Percentiles rank a stretch among this genome's conserved stretches.
Conservation (phyloP, 768 basidiomycete species). For the Strobilomyces echinocephalus region DNA sequence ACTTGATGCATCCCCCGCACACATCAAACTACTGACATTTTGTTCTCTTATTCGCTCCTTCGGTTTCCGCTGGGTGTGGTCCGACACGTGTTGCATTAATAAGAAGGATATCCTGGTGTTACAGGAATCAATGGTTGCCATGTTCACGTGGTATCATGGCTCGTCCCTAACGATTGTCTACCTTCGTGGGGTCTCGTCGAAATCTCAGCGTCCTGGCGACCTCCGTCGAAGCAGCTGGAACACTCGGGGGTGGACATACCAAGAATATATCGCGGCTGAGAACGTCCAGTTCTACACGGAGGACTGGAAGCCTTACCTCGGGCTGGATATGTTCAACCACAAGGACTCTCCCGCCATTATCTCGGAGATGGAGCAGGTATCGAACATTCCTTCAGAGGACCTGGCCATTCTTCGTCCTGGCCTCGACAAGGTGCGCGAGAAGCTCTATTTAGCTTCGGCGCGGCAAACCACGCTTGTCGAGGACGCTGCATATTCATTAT, state of each 20-base stretch:
- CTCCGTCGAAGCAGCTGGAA: constrained; percentile 13
- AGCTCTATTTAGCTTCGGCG: constrained; percentile 11
- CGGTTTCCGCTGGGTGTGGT: constrained; percentile 15
- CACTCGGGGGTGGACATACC: constrained; percentile 2
- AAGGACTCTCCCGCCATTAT: constrained; percentile 1
- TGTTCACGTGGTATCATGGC: not conserved
- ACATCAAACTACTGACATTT: constrained; percentile 8
- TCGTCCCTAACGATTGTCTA: constrained; percentile 10
- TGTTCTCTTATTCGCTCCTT: not conserved
- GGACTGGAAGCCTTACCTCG: not conserved
- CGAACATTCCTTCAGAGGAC: not conserved
- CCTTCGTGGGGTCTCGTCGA: constrained; percentile 5
- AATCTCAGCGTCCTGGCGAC: not conserved
- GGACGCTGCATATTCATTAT: constrained; percentile 9
- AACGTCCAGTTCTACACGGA: constrained; percentile 8
- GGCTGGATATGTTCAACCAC: not conserved
- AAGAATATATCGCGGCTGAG: constrained; percentile 12
- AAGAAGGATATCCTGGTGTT: not conserved
- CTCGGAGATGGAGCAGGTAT: constrained; percentile 6
- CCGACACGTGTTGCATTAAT: constrained; percentile 4
- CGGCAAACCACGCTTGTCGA: constrained; percentile 9
- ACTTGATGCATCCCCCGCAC: not conserved
- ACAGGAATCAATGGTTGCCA: constrained; percentile 13
- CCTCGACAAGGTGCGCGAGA: constrained; percentile 14
- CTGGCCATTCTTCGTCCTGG: constrained; percentile 4